Percentiles rank a stretch among this genome's conserved stretches.
phyloP scores from a whole-genome alignment of 2,329 filamentous ascomycete species.

The Fusarium oxysporum region DNA sequence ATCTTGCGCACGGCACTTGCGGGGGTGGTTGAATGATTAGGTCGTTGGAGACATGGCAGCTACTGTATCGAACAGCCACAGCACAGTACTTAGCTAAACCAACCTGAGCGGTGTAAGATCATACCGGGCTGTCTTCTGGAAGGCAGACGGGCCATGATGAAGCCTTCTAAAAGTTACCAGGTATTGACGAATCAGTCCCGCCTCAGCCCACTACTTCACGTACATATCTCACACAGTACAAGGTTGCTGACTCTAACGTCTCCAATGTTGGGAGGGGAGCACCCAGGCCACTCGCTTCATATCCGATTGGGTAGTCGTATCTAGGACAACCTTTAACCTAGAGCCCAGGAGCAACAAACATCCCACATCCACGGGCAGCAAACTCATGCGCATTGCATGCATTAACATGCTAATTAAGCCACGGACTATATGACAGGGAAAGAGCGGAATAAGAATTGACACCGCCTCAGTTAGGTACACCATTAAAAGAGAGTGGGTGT shows the following conservation, averaged over 20 bases:
- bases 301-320: slow-evolving; percentile 44
- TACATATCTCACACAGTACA: slow-evolving; percentile 42
- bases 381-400: slow-evolving; percentile 46
- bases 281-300: slow-evolving; percentile 24
- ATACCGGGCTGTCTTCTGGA: slow-evolving; percentile 18
- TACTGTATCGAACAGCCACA: slow-evolving; percentile 2
- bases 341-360: slow-evolving; percentile 45
- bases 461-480: slow-evolving; percentile 13
- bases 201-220: slow-evolving; percentile 29
- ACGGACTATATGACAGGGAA: slow-evolving; percentile 36
- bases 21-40: slow-evolving; percentile 4
- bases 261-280: slow-evolving; percentile 26
- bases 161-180: slow-evolving; percentile 13
- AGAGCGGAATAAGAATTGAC: slow-evolving; percentile 24
- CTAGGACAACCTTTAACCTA: slow-evolving; percentile 42
- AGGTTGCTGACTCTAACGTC: slow-evolving; percentile 25
- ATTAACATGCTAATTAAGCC: slow-evolving; percentile 37
- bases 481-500: slow-evolving; percentile 1
- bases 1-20: slow-evolving; percentile 11
- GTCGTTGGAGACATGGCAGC: slow-evolving; percentile 6
- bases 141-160: slow-evolving; percentile 26
- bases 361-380: slow-evolving; percentile 43
- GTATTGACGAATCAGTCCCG: slow-evolving; percentile 28
- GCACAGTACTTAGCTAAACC: neutral
- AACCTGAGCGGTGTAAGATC: slow-evolving; percentile 19